Conservation (phyloP, 1,284 basidiomycete genomes). For the Prillingera fragicola region DNA sequence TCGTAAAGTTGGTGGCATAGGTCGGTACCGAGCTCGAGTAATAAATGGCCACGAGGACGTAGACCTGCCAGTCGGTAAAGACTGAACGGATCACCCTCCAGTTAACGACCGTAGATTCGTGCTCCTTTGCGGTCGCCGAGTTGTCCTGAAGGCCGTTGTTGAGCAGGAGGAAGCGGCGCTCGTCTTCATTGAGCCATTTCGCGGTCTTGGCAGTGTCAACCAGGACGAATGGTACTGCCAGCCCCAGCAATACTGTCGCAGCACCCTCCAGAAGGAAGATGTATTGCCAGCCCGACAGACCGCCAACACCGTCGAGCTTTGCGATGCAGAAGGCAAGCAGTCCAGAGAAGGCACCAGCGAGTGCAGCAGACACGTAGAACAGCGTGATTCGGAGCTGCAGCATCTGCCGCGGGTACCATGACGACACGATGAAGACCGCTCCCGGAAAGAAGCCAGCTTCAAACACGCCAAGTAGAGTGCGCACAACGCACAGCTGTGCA, state of each 20-base stretch:
- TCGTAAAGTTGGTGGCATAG: conserved; percentile 4
- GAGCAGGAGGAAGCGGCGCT: conserved; percentile 3
- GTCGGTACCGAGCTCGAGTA: conserved; percentile 10
- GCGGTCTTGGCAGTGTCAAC: conserved; percentile 3
- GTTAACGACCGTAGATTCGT: background rate
- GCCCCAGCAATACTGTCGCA: too few species aligned
- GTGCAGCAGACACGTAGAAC: conserved; percentile 5
- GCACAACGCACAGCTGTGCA: conserved; percentile 2
- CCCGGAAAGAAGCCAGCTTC: conserved; percentile 33
- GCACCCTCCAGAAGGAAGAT: too few species aligned
- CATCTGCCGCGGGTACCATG: conserved; percentile 5
- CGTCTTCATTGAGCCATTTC: conserved; percentile 8
- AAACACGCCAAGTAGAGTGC: conserved; percentile 19
- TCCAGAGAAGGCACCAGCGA: conserved; percentile 29
- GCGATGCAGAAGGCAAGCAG: conserved; percentile 33
- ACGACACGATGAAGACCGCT: conserved; percentile 17
- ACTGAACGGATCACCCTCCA: conserved; percentile 1
- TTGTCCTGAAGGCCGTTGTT: conserved; percentile 2
- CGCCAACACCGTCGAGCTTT: conserved; percentile 24
- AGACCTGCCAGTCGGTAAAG: conserved; percentile 10
- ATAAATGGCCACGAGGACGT: conserved; percentile 7
- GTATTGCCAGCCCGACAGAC: conserved; percentile 29
- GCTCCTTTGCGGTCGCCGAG: background rate
- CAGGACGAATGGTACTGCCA: conserved; percentile 9
- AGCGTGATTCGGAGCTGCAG: conserved; percentile 6